These are phyloP conservation scores for Kodamaea leandrae DNA, from an alignment of 805 yeast genomes.

Conservation along the genomic window DNA sequence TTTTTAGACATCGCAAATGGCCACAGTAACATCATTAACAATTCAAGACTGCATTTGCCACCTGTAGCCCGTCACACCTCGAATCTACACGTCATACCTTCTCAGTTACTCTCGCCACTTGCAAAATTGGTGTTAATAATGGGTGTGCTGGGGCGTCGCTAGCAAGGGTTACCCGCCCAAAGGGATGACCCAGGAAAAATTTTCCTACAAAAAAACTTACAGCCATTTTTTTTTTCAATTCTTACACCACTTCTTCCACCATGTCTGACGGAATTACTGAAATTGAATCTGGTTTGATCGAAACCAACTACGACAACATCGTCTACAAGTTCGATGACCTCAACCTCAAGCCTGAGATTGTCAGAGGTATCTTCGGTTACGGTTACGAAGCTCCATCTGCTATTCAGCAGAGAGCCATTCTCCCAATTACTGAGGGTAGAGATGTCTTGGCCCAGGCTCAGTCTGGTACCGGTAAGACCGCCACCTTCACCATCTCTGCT, in stretches of 20 bases:
- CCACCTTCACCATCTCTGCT: constrained; percentile 94
- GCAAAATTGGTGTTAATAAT: too few species aligned
- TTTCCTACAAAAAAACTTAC: constrained; percentile 5
- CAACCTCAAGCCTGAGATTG: constrained; percentile 67
- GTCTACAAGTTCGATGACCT: constrained; percentile 68
- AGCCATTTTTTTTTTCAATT: not conserved
- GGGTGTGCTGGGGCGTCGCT: too few species aligned
- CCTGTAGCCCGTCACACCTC: too few species aligned
- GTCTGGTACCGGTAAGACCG: constrained; percentile 99
- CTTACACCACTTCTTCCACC: constrained; percentile 3
- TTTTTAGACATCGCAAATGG: too few species aligned
- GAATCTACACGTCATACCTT: too few species aligned
- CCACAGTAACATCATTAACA: too few species aligned
- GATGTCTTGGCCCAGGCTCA: constrained; percentile 99
- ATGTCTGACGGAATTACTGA: constrained; percentile 75
- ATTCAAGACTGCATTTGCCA: too few species aligned
- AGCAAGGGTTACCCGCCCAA: constrained; percentile 4
- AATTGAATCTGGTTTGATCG: constrained; percentile 79
- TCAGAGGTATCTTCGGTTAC: constrained; percentile 78
- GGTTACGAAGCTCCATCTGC: constrained; percentile 98
- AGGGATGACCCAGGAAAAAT: not conserved
- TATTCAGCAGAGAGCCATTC: constrained; percentile 95
- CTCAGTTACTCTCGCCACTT: too few species aligned
- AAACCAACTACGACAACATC: constrained; percentile 95
- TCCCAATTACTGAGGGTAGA: constrained; percentile 90